Percentiles rank a stretch among this genome's conserved stretches.
Evolutionary conservation across 495 filamentous ascomycete species (phyloP).

Genomic region (Entonaema liquescens): DNA sequence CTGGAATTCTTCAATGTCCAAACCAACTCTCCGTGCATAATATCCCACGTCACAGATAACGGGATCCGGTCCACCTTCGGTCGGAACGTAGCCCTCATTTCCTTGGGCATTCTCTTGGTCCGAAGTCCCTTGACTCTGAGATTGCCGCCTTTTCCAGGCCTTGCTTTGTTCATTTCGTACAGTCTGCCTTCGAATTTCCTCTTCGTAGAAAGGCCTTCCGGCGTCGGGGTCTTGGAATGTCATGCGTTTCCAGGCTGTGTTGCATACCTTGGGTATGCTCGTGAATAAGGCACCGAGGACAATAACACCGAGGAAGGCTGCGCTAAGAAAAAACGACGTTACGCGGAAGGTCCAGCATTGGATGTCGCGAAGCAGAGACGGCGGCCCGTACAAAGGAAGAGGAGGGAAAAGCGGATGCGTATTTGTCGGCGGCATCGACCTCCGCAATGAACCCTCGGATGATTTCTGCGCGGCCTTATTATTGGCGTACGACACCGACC

Average conservation of each 20-base stretch:
- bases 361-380: slow-evolving; percentile 67
- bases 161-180: slow-evolving; percentile 64
- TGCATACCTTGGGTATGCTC: slow-evolving; percentile 61
- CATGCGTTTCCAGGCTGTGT: slow-evolving; percentile 56
- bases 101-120: slow-evolving; percentile 53
- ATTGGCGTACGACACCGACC: slow-evolving; percentile 12
- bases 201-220: slow-evolving; percentile 72
- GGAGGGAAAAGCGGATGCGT: slow-evolving; percentile 90
- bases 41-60: slow-evolving; percentile 82
- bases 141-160: slow-evolving; percentile 66
- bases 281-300: slow-evolving; percentile 76
- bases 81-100: slow-evolving; percentile 68
- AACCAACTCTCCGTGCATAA: slow-evolving; percentile 87
- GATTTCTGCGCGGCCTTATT: slow-evolving; percentile 30
- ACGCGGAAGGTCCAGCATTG: slow-evolving; percentile 69
- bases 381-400: slow-evolving; percentile 82
- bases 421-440: slow-evolving; percentile 65
- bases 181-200: slow-evolving; percentile 63
- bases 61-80: slow-evolving; percentile 81
- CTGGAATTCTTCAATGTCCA: slow-evolving; percentile 83
- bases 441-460: slow-evolving; percentile 49
- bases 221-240: slow-evolving; percentile 65
- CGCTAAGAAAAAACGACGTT: slow-evolving; percentile 76
- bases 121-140: slow-evolving; percentile 35
- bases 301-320: slow-evolving; percentile 78